phyloP scores from a whole-genome alignment of 768 basidiomycete species.

The Strobilomyces dryophilus region DNA sequence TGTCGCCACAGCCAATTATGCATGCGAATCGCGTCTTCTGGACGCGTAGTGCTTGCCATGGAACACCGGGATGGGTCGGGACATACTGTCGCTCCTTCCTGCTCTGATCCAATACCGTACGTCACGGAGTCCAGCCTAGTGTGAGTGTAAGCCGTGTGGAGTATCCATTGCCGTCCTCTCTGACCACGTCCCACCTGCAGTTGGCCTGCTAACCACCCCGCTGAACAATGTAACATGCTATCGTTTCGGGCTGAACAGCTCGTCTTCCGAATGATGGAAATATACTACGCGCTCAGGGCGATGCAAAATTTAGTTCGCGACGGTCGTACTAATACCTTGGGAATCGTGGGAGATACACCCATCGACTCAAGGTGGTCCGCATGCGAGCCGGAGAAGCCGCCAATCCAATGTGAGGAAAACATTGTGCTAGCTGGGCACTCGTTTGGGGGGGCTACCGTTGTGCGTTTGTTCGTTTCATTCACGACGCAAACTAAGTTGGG shows the following conservation, averaged over 20 bases:
- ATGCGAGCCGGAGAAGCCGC: conserved; percentile 11
- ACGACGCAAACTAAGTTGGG: not conserved
- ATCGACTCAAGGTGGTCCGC: conserved; percentile 42
- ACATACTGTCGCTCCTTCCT: conserved; percentile 42
- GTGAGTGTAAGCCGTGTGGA: conserved; percentile 33
- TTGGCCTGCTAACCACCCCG: conserved; percentile 22
- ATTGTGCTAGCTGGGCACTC: conserved; percentile 49
- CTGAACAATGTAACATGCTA: conserved; percentile 28
- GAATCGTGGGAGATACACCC: conserved; percentile 34
- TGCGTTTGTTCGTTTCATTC: conserved; percentile 25
- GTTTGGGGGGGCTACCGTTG: conserved; percentile 54
- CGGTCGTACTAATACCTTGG: conserved; percentile 28
- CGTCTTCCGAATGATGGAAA: conserved; percentile 61
- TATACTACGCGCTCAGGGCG: conserved; percentile 57
- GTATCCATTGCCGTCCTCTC: not conserved
- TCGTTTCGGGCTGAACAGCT: conserved; percentile 69
- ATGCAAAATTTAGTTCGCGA: conserved; percentile 51
- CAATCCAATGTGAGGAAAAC: conserved; percentile 31
- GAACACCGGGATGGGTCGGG: conserved; percentile 84
- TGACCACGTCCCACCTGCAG: conserved; percentile 8
- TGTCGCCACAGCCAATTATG: conserved; percentile 55
- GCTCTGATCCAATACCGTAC: conserved; percentile 42
- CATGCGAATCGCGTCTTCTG: conserved; percentile 66
- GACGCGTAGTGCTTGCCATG: conserved; percentile 75
- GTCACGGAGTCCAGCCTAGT: conserved; percentile 51